Conservation (phyloP, 345 rosid genomes). For the Eutrema yunnanense region DNA sequence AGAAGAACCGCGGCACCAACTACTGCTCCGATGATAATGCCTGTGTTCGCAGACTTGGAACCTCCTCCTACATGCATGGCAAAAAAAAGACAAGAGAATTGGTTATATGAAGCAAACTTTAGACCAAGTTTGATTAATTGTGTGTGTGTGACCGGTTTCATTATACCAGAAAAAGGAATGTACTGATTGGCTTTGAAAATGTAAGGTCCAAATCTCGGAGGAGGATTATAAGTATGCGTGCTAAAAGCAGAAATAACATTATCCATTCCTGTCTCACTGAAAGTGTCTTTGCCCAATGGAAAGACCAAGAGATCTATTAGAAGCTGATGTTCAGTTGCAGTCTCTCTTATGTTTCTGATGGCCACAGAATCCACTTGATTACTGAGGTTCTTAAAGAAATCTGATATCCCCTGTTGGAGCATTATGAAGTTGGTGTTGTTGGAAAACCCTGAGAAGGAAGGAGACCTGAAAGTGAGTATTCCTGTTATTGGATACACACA, state of each 20-base stretch:
- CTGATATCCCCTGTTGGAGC: conserved; percentile 35
- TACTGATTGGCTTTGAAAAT: conserved; percentile 39
- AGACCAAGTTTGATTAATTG: background rate
- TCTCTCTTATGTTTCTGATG: conserved; percentile 53
- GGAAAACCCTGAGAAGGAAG: conserved; percentile 54
- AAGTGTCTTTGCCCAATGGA: conserved; percentile 43
- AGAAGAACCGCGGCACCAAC: conserved; percentile 55
- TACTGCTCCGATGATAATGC: conserved; percentile 60
- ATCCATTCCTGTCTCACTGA: conserved; percentile 40
- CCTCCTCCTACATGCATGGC: conserved; percentile 13
- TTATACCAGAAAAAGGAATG: conserved; percentile 43
- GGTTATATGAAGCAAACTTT: background rate
- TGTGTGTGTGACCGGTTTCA: background rate
- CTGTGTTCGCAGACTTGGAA: conserved; percentile 39
- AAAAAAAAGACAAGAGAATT: background rate
- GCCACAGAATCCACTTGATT: conserved; percentile 63
- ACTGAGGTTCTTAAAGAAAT: conserved; percentile 21
- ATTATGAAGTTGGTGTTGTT: conserved; percentile 28
- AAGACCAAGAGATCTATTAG: conserved; percentile 42
- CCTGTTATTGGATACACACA: conserved; percentile 72
- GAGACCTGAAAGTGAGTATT: conserved; percentile 48
- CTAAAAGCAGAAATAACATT: conserved; percentile 46
- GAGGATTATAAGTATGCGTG: conserved; percentile 59
- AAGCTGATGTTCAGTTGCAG: conserved; percentile 34
- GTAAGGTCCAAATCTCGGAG: conserved; percentile 51